These are phyloP conservation scores for Agrostemma githago DNA, from an alignment of 148 eudicot genomes.

Conservation along the genomic window DNA sequence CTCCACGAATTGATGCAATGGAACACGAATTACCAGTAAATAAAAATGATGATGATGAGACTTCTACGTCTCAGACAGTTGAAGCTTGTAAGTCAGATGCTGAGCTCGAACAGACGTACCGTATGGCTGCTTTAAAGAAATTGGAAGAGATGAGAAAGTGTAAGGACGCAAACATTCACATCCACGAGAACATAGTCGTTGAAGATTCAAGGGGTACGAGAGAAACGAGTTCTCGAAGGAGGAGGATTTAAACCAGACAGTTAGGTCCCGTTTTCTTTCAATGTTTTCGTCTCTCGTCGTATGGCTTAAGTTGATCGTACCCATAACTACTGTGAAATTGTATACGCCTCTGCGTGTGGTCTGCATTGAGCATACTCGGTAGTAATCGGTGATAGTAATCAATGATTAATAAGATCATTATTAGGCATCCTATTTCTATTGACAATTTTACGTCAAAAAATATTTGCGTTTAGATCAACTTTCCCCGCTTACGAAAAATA, in stretches of 20 bases:
- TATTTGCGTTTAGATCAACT: too few species aligned
- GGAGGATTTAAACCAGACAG: not conserved
- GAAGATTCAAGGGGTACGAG: constrained; percentile 9
- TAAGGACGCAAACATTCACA: constrained; percentile 6
- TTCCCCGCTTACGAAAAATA: too few species aligned
- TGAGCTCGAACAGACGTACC: constrained; percentile 25
- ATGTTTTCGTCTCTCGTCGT: not conserved
- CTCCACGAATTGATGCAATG: not conserved
- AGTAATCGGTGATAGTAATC: too few species aligned
- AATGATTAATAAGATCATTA: too few species aligned
- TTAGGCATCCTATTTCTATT: too few species aligned
- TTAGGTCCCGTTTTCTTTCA: not conserved
- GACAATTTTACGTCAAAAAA: too few species aligned
- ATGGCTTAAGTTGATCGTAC: not conserved
- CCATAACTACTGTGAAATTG: not conserved
- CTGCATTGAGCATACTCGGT: too few species aligned
- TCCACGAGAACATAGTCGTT: constrained; percentile 1
- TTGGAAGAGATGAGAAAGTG: constrained; percentile 27
- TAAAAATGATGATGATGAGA: constrained; percentile 1
- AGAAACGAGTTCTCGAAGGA: not conserved
- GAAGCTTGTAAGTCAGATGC: constrained; percentile 11
- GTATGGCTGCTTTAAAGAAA: constrained; percentile 30
- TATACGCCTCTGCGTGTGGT: not conserved
- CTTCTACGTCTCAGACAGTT: constrained; percentile 2
- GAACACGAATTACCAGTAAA: not conserved